Evolutionary conservation across 768 basidiomycete genomes (phyloP).

Genomic region (Trametes cingulata): DNA sequence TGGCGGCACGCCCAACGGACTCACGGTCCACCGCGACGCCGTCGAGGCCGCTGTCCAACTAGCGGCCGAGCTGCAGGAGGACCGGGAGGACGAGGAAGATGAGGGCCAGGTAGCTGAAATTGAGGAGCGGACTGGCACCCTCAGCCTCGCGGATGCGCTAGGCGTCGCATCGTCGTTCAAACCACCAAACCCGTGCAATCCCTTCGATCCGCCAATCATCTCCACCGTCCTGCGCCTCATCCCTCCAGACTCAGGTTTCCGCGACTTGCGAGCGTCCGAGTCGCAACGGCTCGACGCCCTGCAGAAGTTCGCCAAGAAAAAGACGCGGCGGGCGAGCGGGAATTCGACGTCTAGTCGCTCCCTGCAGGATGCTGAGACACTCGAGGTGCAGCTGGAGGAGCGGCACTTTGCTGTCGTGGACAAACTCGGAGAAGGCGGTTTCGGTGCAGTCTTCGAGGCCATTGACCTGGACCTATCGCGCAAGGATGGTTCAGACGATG

Average conservation of each 20-base stretch:
- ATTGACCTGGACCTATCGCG: slow-evolving; percentile 44
- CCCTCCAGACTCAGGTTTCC: slow-evolving; percentile 59
- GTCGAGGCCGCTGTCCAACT: slow-evolving; percentile 53
- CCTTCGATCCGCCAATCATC: slow-evolving; percentile 70
- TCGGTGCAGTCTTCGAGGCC: slow-evolving; percentile 93
- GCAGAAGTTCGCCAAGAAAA: slow-evolving; percentile 66
- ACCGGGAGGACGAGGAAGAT: slow-evolving; percentile 32
- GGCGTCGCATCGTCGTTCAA: slow-evolving; percentile 63
- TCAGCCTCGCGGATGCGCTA: slow-evolving; percentile 67
- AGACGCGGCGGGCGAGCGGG: slow-evolving; percentile 34
- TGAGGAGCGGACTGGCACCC: slow-evolving; percentile 62
- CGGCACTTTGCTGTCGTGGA: slow-evolving; percentile 70
- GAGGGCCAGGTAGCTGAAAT: slow-evolving; percentile 30
- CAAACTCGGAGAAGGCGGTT: slow-evolving; percentile 96
- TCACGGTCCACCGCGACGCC: slow-evolving; percentile 38
- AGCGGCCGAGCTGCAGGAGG: slow-evolving; percentile 44
- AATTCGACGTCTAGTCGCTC: slow-evolving; percentile 34
- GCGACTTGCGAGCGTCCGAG: slow-evolving; percentile 56
- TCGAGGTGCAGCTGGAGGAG: slow-evolving; percentile 62
- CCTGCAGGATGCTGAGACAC: slow-evolving; percentile 39
- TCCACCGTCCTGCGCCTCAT: slow-evolving; percentile 63
- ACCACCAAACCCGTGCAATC: slow-evolving; percentile 87
- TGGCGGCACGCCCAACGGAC: slow-evolving; percentile 30
- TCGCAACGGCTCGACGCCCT: slow-evolving; percentile 65
- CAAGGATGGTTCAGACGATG: slow-evolving; percentile 48